phyloP scores from a whole-genome alignment of 768 basidiomycete species.

The Pisolithus microcarpus region DNA sequence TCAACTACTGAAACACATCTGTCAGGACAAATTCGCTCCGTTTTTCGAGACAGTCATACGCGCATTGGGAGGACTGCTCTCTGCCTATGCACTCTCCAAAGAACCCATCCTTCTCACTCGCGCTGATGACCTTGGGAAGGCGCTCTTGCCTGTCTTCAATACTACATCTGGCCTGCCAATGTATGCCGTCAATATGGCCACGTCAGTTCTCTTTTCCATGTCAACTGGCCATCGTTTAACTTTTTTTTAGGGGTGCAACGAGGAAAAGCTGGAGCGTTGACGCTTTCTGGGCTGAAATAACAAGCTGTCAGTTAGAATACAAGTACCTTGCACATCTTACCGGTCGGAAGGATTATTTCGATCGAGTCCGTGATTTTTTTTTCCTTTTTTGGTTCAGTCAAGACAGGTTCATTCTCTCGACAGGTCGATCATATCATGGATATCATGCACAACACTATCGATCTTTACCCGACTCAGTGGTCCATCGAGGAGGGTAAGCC shows the following conservation, averaged over 20 bases:
- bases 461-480: conserved; percentile 19
- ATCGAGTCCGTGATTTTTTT: conserved; percentile 13
- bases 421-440: conserved; percentile 33
- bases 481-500: conserved; percentile 13
- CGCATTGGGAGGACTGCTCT: conserved; percentile 68
- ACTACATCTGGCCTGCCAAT: conserved; percentile 41
- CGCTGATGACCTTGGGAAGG: conserved; percentile 60
- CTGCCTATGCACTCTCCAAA: conserved; percentile 66
- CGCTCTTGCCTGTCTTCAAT: conserved; percentile 36
- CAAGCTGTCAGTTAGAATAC: conserved; percentile 44
- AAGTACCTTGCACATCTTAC: conserved; percentile 47
- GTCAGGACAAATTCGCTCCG: conserved; percentile 32
- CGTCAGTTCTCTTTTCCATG: conserved; percentile 24
- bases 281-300: conserved; percentile 34
- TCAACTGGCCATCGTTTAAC: not conserved
- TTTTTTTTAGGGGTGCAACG: conserved; percentile 24
- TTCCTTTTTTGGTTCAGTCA: not conserved
- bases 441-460: conserved; percentile 14
- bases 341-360: conserved; percentile 33
- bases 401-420: not conserved
- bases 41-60: conserved; percentile 79
- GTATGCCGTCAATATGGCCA: conserved; percentile 40
- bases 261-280: conserved; percentile 26
- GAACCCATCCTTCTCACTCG: conserved; percentile 51
- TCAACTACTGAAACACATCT: not conserved